A percentile compares a stretch with the other conserved stretches of the same genome.
Conservation (phyloP, 495 filamentous ascomycete species). For the Lasiosphaeria miniovina region DNA sequence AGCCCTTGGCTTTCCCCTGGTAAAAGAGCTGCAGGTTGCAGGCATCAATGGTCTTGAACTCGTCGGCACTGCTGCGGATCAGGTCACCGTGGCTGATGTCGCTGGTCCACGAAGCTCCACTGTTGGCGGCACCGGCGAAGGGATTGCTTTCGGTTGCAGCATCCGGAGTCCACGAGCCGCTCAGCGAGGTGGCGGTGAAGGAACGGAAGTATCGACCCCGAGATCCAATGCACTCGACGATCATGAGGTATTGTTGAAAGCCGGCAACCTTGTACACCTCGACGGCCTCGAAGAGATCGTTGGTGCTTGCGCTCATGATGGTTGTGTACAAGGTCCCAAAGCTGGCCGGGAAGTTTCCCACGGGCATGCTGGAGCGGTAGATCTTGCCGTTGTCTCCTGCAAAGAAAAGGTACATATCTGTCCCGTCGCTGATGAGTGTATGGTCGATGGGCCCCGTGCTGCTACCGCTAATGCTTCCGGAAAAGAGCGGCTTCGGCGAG, state of each 20-base stretch:
- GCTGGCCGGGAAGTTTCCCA: slow-evolving; percentile 55
- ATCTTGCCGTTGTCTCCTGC: slow-evolving; percentile 63
- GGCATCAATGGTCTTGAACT: slow-evolving; percentile 55
- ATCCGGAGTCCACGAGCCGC: slow-evolving; percentile 53
- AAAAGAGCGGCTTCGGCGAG: slow-evolving; percentile 50
- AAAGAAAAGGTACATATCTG: slow-evolving; percentile 63
- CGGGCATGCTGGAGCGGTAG: slow-evolving; percentile 58
- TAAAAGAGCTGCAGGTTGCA: slow-evolving; percentile 61
- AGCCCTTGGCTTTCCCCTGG: slow-evolving; percentile 40
- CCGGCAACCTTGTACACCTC: slow-evolving; percentile 59
- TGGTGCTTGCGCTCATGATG: slow-evolving; percentile 48
- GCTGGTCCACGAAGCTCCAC: slow-evolving; percentile 59
- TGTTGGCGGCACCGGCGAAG: slow-evolving; percentile 63
- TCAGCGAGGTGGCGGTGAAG: slow-evolving; percentile 53
- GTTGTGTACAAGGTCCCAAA: slow-evolving; percentile 51
- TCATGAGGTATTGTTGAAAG: slow-evolving; percentile 57
- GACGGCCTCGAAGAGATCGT: slow-evolving; percentile 62
- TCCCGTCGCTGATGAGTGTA: slow-evolving; percentile 56
- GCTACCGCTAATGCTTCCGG: slow-evolving; percentile 49
- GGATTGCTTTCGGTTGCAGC: slow-evolving; percentile 49
- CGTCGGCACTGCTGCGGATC: slow-evolving; percentile 50
- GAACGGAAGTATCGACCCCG: slow-evolving; percentile 63
- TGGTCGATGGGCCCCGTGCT: slow-evolving; percentile 56
- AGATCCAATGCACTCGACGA: slow-evolving; percentile 58
- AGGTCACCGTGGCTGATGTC: slow-evolving; percentile 64